Base-by-base conservation (phyloP, 2,329 filamentous ascomycete genomes). In the Cytospora piceae region DNA sequence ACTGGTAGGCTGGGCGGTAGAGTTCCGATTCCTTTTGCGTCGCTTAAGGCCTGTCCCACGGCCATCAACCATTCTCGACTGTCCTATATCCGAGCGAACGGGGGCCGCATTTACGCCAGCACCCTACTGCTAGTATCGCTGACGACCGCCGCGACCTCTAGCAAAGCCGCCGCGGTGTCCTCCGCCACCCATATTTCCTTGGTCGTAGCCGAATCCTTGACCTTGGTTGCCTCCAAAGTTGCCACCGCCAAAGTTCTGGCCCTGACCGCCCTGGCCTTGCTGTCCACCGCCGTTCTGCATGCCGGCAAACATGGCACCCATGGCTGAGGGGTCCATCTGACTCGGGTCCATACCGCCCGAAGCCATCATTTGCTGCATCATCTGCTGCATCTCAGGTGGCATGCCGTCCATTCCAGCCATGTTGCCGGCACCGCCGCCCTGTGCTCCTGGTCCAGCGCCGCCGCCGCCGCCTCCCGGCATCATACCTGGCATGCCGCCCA, bases 281-380 rank as follows among this genome's bases (percentile, higher is more conserved):
- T 74, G 77, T 8, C 75, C 79, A 20, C 78, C 81, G 12, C 74
- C 74, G 59, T 79, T 80, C 71, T 86, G 84, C 82, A 86, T 86
- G 37, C 82, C 81, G 0, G 81, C 79, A 71, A 87, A 88, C 85
- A 89, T 88, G 72, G 82, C 80, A 17, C 80, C 80, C 79, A 87
- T 84, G 66, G 84, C 76, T 37, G 78, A 79, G 46, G 85, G 83
- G 68, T 90, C 87, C 85, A 90, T 88, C 76, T 89, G 87, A 67
- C 81, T 86, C 51, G 86, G 86, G 69, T 90, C 87, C 79, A 89
- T 86, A 27, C 87, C 87, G 0, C 81, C 80, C 0, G 83, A 81
- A 7, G 63, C 66, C 83, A 89, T 88, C 86, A 90, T 88, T 75
- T 89, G 86, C 75, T 89, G 87, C 85, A 90, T 87, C 84, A 89